phyloP scores from a whole-genome alignment of 805 yeast species.

The Wickerhamomyces bovis region DNA sequence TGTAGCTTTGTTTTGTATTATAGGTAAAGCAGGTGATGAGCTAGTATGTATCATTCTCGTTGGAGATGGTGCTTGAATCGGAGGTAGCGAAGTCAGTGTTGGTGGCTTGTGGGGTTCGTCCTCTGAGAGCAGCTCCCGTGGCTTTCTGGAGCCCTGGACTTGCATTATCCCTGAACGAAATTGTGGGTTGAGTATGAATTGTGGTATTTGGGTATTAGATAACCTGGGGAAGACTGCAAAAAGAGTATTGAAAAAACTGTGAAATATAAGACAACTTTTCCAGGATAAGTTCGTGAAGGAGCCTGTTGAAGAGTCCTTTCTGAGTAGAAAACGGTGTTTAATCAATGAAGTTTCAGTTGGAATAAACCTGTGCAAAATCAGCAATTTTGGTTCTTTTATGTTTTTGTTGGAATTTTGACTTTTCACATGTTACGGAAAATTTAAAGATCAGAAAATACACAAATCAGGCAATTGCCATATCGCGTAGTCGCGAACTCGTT shows the following conservation, averaged over 20 bases:
- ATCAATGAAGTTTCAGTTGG: background rate
- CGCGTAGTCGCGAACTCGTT: background rate
- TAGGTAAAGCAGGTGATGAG: background rate
- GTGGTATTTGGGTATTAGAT: background rate
- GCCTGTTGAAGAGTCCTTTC: no score
- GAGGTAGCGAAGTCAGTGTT: background rate
- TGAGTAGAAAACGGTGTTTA: background rate
- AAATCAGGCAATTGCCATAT: background rate
- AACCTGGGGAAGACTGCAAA: background rate
- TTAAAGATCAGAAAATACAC: background rate
- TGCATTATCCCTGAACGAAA: background rate
- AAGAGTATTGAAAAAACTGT: background rate
- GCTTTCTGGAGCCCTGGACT: background rate
- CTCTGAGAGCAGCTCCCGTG: background rate
- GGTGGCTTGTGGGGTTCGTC: background rate
- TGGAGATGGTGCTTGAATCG: background rate
- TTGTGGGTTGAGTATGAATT: background rate
- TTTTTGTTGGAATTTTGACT: background rate
- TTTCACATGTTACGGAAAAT: slow-evolving; percentile 2
- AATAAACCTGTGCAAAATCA: no score
- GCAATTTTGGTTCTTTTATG: background rate
- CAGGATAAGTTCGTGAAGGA: no score
- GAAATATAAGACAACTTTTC: no score
- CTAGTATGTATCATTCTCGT: background rate
- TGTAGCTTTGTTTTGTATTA: background rate